Evolutionary conservation across 2,329 filamentous ascomycete species (phyloP), one percentile per base, ranked within the genome.

Genomic region (Cercospora citrullina): DNA sequence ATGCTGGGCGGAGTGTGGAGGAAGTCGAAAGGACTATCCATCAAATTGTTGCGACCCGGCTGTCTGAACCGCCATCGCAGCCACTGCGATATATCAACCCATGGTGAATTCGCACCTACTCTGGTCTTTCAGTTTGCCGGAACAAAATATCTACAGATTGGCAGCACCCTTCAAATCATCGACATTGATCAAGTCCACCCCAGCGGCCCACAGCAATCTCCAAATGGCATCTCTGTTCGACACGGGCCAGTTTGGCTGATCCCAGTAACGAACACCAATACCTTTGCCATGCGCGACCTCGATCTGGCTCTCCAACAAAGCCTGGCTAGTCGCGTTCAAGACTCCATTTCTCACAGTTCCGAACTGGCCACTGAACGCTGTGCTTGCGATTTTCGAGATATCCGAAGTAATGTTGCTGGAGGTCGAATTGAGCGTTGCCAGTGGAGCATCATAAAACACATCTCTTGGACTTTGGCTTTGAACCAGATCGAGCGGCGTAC

Each of bases 251-350:
- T 79, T 80, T 0, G 89, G 89, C 69, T 85, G 84, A 63, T 87
- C 86, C 88, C 87, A 90, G 73, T 90, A 90, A 65, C 89, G 78
- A 1, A 84, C 84, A 65, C 79, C 80, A 67, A 91, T 88, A 0
- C 87, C 88, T 73, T 83, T 86, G 14, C 77, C 79, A 71, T 86
- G 84, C 5, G 88, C 89, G 0, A 75, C 74, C 0, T 74, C 75
- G 18, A 90, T 81, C 77, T 90, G 88, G 9, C 71, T 74, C 28
- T 83, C 77, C 71, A 90, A 75, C 28, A 79, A 77, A n/a, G 79
- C 80, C 18, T 86, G 73, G 75, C 89, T 87, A 23, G 80, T 81
- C 1, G 76, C 79, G 60, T 82, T 84, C 57, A 86, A 76, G 9
- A 76, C 75, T 59, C 73, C 67, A 39, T 72, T 74, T 7, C 72